Evolutionary conservation across 2,329 filamentous ascomycete genomes (phyloP), one percentile per base, ranked within the genome.

Genomic region (Ophiostoma quercus): DNA sequence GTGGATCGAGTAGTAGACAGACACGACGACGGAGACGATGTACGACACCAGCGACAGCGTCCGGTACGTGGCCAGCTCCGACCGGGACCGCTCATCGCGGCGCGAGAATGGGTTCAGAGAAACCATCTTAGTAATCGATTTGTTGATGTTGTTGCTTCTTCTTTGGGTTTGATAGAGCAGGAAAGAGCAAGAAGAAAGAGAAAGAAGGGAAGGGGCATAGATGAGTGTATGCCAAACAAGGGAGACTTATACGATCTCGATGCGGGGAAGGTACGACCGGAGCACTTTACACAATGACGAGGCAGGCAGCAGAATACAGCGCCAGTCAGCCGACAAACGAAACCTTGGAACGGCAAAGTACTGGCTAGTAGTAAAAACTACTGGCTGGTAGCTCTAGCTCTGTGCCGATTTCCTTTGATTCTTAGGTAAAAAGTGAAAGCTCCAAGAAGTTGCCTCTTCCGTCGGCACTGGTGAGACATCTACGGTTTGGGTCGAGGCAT

Each of bases 31-130:
- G 54, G 92, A 86, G 63, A 96, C 80, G 37, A 92, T 79, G 90
- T 92, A 97, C 47, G 88, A 89, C 67, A 92, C 72, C 62, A 89
- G 84, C 3, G 91, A 92, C 72, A 93, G 80, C 77, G 92, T 80
- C 79, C 92, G 93, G 85, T 95, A 95, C 47, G 87, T 83, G 73
- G 87, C 82, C 75, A 97, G 82, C 67, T 87, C 83, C 72, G 82
- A 81, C 39, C 80, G 79, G 72, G 84, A 84, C 77, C 92, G 88
- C 22, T 86, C 83, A 71, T 93, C 90, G 75, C 87, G 87, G 79
- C 84, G 88, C 71, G 85, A 82, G 80, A 95, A 95, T 37, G 92
- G 92, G 78, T 95, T 95, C 77, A 87, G 12, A 7, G 57, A 67
- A 29, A 66, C 41, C 71, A 72, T 72, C 54, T 29, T 39, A 69